Evolutionary conservation across 2,329 filamentous ascomycete species (phyloP).

Genomic region (Metarhizium album): DNA sequence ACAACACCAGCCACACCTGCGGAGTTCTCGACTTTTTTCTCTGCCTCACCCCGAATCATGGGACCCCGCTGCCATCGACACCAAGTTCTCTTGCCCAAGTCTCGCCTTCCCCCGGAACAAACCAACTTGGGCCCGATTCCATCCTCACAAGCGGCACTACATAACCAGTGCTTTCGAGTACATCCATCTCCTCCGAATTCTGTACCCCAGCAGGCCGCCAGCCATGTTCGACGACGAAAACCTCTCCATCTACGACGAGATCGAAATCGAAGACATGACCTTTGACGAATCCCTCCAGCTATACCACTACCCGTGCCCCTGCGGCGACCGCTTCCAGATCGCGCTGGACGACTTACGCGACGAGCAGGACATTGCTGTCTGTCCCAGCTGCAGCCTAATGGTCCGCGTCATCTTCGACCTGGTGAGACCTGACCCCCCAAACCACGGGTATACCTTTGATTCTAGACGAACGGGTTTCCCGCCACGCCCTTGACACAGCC

Average conservation of each 20-base stretch:
- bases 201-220: background rate
- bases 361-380: constrained; percentile 89
- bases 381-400: constrained; percentile 94
- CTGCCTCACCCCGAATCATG: background rate
- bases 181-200: background rate
- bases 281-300: constrained; percentile 73
- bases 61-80: background rate
- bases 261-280: constrained; percentile 98
- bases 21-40: constrained; percentile 9
- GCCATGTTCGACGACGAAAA: constrained; percentile 52
- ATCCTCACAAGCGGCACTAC: background rate
- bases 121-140: background rate
- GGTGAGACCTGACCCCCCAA: constrained; percentile 36
- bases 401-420: constrained; percentile 87
- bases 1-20: constrained; percentile 8
- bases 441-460: background rate
- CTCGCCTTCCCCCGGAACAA: background rate
- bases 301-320: constrained; percentile 94
- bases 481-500: too few species aligned
- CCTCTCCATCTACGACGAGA: constrained; percentile 84
- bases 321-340: constrained; percentile 94
- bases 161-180: background rate
- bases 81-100: background rate
- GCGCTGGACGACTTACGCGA: constrained; percentile 74
- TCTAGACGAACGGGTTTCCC: too few species aligned